A percentile compares a stretch with the other conserved stretches of the same genome.
phyloP scores from a whole-genome alignment of 495 filamentous ascomycete species.

The Glonium stellatum region DNA sequence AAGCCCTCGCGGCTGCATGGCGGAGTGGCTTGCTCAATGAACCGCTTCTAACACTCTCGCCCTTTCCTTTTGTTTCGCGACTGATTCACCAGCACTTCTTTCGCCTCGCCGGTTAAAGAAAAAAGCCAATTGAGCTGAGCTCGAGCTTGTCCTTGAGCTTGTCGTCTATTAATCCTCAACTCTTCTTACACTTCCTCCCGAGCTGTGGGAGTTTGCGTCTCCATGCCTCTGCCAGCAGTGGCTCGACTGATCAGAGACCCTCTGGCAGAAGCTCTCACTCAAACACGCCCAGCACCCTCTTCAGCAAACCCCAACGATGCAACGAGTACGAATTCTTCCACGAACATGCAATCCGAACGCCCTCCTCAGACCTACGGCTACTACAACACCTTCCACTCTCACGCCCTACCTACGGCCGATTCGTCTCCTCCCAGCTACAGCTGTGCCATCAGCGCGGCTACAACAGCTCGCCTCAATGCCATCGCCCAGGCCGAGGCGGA shows the following conservation, averaged over 20 bases:
- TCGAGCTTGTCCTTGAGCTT: not conserved
- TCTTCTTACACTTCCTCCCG: not conserved
- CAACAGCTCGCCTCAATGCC: constrained; percentile 8
- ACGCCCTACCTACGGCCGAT: constrained; percentile 1
- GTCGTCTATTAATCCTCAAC: not conserved
- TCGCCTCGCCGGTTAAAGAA: not conserved
- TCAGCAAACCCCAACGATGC: not conserved
- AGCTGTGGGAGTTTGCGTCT: not conserved
- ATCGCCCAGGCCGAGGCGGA: constrained; percentile 7
- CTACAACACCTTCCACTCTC: constrained; percentile 31
- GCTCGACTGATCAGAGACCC: not conserved
- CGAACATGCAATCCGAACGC: not conserved
- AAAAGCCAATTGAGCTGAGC: not conserved
- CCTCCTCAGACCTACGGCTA: constrained; percentile 26
- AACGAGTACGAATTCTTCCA: not conserved
- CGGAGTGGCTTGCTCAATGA: constrained; percentile 1
- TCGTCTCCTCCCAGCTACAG: constrained; percentile 14
- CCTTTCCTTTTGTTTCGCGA: not conserved
- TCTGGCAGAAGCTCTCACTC: not conserved
- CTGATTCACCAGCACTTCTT: not conserved
- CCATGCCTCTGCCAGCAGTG: constrained; percentile 4
- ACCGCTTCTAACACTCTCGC: not conserved
- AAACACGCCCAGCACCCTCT: not conserved
- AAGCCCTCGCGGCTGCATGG: not conserved
- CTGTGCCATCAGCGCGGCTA: constrained; percentile 7